A percentile compares a stretch with the other conserved stretches of the same genome.
These are phyloP conservation scores for Fusarium xyrophilum DNA, from an alignment of 2,329 filamentous ascomycete genomes.

Conservation along the genomic window DNA sequence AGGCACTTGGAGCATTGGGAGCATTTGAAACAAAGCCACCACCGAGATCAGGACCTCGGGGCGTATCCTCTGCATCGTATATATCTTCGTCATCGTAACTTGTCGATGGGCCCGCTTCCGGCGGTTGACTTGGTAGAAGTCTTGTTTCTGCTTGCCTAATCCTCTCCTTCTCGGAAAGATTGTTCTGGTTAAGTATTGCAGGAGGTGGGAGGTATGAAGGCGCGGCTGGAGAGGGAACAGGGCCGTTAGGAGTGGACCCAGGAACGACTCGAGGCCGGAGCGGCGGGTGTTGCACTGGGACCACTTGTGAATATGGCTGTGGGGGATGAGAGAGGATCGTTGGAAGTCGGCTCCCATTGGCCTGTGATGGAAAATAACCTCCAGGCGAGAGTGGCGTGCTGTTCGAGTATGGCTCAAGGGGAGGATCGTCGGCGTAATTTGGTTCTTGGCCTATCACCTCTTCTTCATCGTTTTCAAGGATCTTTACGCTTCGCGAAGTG, in stretches of 20 bases:
- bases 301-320: constrained; percentile 47
- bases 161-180: constrained; percentile 81
- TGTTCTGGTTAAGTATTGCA: constrained; percentile 64
- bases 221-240: constrained; percentile 21
- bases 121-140: constrained; percentile 80
- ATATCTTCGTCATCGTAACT: constrained; percentile 53
- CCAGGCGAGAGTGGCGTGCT: constrained; percentile 31
- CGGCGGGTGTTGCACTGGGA: constrained; percentile 21
- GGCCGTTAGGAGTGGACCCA: constrained; percentile 25
- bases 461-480: constrained; percentile 46
- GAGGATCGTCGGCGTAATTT: constrained; percentile 33
- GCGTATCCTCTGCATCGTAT: constrained; percentile 56
- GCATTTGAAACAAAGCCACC: constrained; percentile 20
- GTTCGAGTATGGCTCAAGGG: constrained; percentile 26
- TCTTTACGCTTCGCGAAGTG: constrained; percentile 39
- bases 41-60: constrained; percentile 31
- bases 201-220: constrained; percentile 66
- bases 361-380: constrained; percentile 40
- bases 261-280: constrained; percentile 14
- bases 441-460: constrained; percentile 36
- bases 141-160: constrained; percentile 78
- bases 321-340: constrained; percentile 34
- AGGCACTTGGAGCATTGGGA: constrained; percentile 7
- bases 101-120: constrained; percentile 40
- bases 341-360: constrained; percentile 49